These are phyloP conservation scores for Chrysoporthe puriensis DNA, from an alignment of 2,329 filamentous ascomycete species.

Conservation along the genomic window DNA sequence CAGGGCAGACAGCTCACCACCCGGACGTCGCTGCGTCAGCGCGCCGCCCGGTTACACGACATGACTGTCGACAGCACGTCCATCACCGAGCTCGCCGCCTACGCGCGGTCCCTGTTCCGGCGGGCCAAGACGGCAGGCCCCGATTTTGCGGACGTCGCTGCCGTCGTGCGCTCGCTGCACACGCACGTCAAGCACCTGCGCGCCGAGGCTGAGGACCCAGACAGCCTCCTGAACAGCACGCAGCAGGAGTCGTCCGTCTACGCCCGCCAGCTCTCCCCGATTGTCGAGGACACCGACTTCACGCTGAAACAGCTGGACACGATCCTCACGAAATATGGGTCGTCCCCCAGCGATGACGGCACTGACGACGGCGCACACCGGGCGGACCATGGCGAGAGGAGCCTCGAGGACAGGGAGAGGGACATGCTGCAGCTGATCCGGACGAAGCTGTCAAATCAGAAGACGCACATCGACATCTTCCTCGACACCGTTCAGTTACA, in stretches of 20 bases:
- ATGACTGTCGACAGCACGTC: constrained; percentile 41
- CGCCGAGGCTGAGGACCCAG: constrained; percentile 59
- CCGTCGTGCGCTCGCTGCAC: constrained; percentile 57
- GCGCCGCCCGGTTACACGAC: constrained; percentile 17
- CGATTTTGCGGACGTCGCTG: constrained; percentile 54
- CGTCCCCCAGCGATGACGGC: constrained; percentile 31
- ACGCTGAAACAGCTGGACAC: constrained; percentile 58
- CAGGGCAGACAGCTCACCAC: constrained; percentile 18
- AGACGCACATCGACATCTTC: constrained; percentile 57
- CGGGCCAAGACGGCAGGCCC: constrained; percentile 54
- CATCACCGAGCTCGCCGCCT: constrained; percentile 60
- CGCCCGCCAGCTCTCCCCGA: constrained; percentile 52
- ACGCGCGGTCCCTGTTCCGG: constrained; percentile 59
- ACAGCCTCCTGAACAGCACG: constrained; percentile 55
- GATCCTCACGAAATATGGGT: constrained; percentile 52
- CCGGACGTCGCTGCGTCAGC: constrained; percentile 10
- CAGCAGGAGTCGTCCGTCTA: constrained; percentile 45
- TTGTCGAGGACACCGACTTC: constrained; percentile 60
- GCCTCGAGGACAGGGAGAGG: constrained; percentile 41
- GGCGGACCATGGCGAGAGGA: constrained; percentile 7
- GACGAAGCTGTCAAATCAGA: constrained; percentile 55
- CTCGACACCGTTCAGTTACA: constrained; percentile 61
- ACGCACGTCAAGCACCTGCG: constrained; percentile 61
- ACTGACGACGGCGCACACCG: constrained; percentile 32
- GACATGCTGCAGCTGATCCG: constrained; percentile 48